Conservation (phyloP, 2,329 filamentous ascomycete species). For the Penicillium concentricum region DNA sequence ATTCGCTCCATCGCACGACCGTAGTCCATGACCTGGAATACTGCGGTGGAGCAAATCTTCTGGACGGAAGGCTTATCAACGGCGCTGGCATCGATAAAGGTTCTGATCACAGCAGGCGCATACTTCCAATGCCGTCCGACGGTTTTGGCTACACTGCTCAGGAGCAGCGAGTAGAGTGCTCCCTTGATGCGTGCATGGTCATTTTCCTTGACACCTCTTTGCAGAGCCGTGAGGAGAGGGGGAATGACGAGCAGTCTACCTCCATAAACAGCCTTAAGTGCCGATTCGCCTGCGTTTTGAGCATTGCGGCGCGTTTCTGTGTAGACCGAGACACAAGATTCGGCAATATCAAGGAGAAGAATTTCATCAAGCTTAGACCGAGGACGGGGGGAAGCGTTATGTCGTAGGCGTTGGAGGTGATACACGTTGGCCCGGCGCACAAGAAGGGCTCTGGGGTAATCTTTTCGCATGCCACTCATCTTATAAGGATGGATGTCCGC, state of each 20-base stretch:
- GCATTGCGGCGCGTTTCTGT: constrained; percentile 94
- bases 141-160: constrained; percentile 84
- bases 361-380: constrained; percentile 88
- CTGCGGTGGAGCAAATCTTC: constrained; percentile 74
- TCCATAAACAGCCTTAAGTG: constrained; percentile 85
- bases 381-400: constrained; percentile 83
- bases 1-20: constrained; percentile 83
- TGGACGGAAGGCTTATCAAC: constrained; percentile 96
- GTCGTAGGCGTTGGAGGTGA: constrained; percentile 87
- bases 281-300: constrained; percentile 88
- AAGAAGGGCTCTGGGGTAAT: constrained; percentile 88
- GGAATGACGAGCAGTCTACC: constrained; percentile 87
- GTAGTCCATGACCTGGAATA: constrained; percentile 88
- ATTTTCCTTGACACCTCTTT: constrained; percentile 71
- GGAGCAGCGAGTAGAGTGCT: constrained; percentile 84
- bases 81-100: constrained; percentile 85
- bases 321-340: constrained; percentile 87
- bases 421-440: constrained; percentile 93
- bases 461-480: constrained; percentile 85
- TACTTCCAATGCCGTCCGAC: constrained; percentile 92
- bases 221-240: constrained; percentile 74
- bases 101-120: constrained; percentile 80
- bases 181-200: constrained; percentile 95
- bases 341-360: constrained; percentile 79
- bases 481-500: constrained; percentile 91